Base-by-base conservation (phyloP, 1,284 basidiomycete species). In the Rhodotorula mucilaginosa region DNA sequence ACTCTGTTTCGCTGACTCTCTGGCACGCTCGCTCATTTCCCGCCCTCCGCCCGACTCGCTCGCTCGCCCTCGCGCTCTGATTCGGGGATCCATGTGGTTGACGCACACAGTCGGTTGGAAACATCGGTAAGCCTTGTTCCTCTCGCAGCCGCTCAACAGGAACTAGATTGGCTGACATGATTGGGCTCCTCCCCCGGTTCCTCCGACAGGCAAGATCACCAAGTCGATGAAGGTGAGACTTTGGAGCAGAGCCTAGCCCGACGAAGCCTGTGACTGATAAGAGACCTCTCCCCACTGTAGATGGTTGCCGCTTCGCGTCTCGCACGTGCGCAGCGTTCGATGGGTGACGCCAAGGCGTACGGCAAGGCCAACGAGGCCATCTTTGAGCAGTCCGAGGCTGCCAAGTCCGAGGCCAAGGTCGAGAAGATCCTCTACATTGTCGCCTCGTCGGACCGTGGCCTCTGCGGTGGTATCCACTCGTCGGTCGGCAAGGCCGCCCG, bases 401-500 rank as follows among this genome's bases (percentile, higher is more conserved):
- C 70, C 65, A 74, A 77, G 69, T 66, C 71, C 19, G 75, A 77
- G 68, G 60, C 69, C 65, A 72, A 74, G 70, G 71, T 74, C 31
- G 73, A 76, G 79, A 89, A 88, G 83, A 90, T 91, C 80, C 90
- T 97, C 77, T 92, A 95, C 85, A 83, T 99, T 77, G 91, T 95
- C 82, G 83, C 96, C 79, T 97, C 96, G 62, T 98, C 95, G 70
- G 96, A 99, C 88, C 96, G 97, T 86, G 96, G 97, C 84, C 92
- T 99, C 71, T 99, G 96, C 83, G 97, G 97, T 84, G 97, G 97
- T 88, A 97, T 99, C 81, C 96, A 99, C 86, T 98, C 96, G 57
- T 94, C 93, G 72, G 91, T 99, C 80, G 87, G 91, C 78, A 97
- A 97, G 85, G 87, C 88, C 65, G 91, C 92, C 72, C 91, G 91